Evolutionary conservation across 257 asterid species (phyloP).

Genomic region (Rauvolfia tetraphylla): DNA sequence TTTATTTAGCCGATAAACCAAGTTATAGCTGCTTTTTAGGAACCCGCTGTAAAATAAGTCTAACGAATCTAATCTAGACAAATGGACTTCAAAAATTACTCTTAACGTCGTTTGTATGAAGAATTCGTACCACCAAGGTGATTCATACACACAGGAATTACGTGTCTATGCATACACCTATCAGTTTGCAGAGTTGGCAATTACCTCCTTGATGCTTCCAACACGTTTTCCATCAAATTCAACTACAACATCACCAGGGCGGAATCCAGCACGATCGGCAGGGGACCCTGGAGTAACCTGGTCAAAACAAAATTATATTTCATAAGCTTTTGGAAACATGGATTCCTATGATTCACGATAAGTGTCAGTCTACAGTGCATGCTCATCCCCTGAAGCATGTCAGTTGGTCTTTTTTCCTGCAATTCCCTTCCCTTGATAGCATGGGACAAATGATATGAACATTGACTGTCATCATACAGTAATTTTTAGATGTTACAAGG

Average conservation of each 20-base stretch:
- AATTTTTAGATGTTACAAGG: background rate
- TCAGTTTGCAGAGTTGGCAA: background rate
- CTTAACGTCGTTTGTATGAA: no score
- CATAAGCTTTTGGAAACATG: background rate
- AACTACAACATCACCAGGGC: constrained; percentile 70
- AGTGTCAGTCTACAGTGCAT: background rate
- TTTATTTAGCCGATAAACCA: background rate
- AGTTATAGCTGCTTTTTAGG: background rate
- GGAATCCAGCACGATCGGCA: constrained; percentile 86
- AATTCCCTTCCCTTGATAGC: background rate
- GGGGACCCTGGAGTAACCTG: constrained; percentile 93
- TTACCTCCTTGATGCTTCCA: constrained; percentile 77
- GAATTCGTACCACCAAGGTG: no score
- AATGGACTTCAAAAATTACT: background rate
- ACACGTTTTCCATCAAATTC: constrained; percentile 72
- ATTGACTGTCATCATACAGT: background rate
- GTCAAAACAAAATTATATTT: background rate
- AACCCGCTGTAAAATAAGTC: background rate
- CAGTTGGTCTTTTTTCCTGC: background rate
- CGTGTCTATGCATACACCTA: background rate
- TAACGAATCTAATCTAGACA: background rate
- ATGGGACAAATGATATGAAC: background rate
- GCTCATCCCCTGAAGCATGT: background rate
- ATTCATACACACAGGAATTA: background rate
- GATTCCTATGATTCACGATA: no score